A percentile compares a stretch with the other conserved stretches of the same genome.
phyloP scores from a whole-genome alignment of 139 green algal species.

The Coelastrella sp. region DNA sequence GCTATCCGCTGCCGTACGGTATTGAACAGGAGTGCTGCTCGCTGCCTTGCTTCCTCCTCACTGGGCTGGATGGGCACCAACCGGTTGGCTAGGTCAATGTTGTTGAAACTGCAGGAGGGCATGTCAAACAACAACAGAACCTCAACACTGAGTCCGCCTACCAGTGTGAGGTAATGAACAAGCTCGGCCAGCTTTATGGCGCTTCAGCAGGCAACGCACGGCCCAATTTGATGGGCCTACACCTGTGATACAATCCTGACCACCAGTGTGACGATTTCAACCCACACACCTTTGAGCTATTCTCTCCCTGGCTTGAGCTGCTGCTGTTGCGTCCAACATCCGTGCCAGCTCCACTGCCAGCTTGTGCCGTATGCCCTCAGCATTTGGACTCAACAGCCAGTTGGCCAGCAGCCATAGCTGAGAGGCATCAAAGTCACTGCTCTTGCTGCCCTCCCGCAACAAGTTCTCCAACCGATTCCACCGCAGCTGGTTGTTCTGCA shows the following conservation, averaged over 20 bases:
- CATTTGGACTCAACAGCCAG: constrained; percentile 74
- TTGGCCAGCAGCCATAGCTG: constrained; percentile 92
- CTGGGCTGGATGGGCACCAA: constrained; percentile 71
- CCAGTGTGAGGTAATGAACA: too few species aligned
- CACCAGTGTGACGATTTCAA: too few species aligned
- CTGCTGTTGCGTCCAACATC: constrained; percentile 79
- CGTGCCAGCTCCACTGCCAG: constrained; percentile 80
- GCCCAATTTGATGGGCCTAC: too few species aligned
- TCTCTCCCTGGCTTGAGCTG: constrained; percentile 54
- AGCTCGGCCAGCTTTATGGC: too few species aligned
- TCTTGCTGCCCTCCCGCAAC: constrained; percentile 85
- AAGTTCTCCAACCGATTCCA: constrained; percentile 94
- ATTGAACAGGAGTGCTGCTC: constrained; percentile 64
- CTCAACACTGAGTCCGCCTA: too few species aligned
- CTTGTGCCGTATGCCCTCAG: constrained; percentile 20
- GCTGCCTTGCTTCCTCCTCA: constrained; percentile 61
- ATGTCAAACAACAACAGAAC: too few species aligned
- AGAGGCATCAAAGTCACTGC: constrained; percentile 77
- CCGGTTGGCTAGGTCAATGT: constrained; percentile 52
- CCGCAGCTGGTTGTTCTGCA: constrained; percentile 69
- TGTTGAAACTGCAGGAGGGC: constrained; percentile 45
- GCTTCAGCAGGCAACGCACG: too few species aligned
- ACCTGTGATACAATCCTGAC: too few species aligned
- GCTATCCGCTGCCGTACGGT: constrained; percentile 7
- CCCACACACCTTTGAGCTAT: constrained; percentile 43